Percentiles rank a stretch among this genome's conserved stretches.
phyloP scores from a whole-genome alignment of 176 grass and related monocot genomes.

The Carex parvula region DNA sequence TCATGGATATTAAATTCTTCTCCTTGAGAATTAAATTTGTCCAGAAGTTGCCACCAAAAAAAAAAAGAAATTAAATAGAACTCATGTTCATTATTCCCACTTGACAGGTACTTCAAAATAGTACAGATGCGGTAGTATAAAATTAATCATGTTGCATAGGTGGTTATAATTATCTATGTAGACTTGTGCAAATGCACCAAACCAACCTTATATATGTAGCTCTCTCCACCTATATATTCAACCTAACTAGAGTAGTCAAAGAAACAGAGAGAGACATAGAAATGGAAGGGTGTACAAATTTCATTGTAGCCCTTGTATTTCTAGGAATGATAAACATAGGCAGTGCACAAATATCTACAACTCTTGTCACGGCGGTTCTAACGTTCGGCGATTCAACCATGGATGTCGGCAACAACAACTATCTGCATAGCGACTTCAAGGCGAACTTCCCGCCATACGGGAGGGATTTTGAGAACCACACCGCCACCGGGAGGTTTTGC shows the following conservation, averaged over 20 bases:
- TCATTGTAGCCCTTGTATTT: neutral
- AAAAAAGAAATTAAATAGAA: no score
- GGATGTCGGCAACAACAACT: conserved; percentile 84
- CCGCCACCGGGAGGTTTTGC: conserved; percentile 70
- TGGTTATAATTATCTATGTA: no score
- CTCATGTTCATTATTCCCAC: no score
- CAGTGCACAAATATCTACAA: neutral
- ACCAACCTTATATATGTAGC: neutral
- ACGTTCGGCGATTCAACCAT: conserved; percentile 81
- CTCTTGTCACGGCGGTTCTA: conserved; percentile 57
- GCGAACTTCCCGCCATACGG: conserved; percentile 73
- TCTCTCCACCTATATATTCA: neutral
- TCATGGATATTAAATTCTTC: no score
- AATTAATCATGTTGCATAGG: neutral
- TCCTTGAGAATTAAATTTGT: no score
- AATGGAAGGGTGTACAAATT: conserved; percentile 1
- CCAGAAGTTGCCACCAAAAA: no score
- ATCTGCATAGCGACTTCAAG: conserved; percentile 48
- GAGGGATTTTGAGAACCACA: conserved; percentile 38
- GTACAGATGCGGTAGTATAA: neutral
- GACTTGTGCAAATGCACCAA: no score
- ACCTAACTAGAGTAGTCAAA: neutral
- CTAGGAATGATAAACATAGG: neutral
- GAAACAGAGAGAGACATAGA: neutral
- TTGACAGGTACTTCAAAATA: no score